These are phyloP conservation scores for Uncinocarpus reesii DNA, from an alignment of 2,329 filamentous ascomycete genomes.

Conservation along the genomic window DNA sequence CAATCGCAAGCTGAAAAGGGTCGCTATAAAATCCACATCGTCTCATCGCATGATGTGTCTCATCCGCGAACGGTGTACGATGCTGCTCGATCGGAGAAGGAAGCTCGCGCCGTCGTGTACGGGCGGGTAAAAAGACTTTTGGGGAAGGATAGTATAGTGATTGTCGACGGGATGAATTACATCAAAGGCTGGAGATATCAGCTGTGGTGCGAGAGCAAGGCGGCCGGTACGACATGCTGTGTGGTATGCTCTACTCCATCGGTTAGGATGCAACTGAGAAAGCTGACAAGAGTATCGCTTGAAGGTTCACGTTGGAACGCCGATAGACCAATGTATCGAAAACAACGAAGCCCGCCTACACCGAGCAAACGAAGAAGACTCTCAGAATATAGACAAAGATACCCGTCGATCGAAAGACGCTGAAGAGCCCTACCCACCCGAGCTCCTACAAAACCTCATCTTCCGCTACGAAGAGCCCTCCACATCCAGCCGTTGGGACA, in stretches of 20 bases:
- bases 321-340: constrained; percentile 45
- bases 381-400: background rate
- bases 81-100: constrained; percentile 50
- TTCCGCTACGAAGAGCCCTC: constrained; percentile 60
- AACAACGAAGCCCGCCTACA: constrained; percentile 40
- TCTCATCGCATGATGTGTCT: constrained; percentile 30
- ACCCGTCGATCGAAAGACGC: constrained; percentile 13
- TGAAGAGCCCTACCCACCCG: constrained; percentile 41
- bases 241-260: constrained; percentile 39
- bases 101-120: constrained; percentile 52
- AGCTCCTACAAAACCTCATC: constrained; percentile 53
- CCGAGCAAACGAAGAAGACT: constrained; percentile 1
- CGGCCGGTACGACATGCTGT: constrained; percentile 50
- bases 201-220: constrained; percentile 57
- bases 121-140: constrained; percentile 52
- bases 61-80: constrained; percentile 46
- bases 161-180: constrained; percentile 56
- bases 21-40: constrained; percentile 35
- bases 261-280: background rate
- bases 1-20: constrained; percentile 28
- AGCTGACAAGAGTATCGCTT: constrained; percentile 11
- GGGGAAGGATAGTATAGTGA: constrained; percentile 49
- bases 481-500: constrained; percentile 55
- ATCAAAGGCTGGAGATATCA: constrained; percentile 60
- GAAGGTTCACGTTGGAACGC: constrained; percentile 49